phyloP scores from a whole-genome alignment of 371 early-diverging fungal genomes.

The Lichtheimia ramosa region DNA sequence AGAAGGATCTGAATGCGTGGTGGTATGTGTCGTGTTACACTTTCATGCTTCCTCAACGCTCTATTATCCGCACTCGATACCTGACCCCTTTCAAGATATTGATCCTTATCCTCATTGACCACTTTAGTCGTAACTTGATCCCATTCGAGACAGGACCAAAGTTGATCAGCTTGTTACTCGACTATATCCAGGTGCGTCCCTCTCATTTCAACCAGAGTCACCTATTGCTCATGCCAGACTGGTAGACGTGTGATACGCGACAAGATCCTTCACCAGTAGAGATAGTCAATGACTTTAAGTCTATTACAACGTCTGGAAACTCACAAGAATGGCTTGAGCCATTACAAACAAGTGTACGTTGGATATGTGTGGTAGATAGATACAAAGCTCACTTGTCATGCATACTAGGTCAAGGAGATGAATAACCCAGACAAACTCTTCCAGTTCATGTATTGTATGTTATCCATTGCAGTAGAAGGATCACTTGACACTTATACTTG shows the following conservation, averaged over 20 bases:
- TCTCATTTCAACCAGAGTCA: not conserved
- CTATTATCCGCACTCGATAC: constrained; percentile 14
- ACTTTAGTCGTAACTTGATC: constrained; percentile 13
- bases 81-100: constrained; percentile 25
- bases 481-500: not conserved
- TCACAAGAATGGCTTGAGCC: not conserved
- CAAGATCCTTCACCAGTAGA: constrained; percentile 2
- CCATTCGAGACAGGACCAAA: constrained; percentile 9
- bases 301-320: not conserved
- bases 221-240: not conserved
- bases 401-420: constrained; percentile 1
- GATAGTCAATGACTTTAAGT: not conserved
- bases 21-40: not conserved
- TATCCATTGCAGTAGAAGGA: not conserved
- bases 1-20: too few species aligned
- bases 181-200: constrained; percentile 15
- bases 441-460: constrained; percentile 9
- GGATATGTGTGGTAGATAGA: not conserved
- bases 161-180: constrained; percentile 11
- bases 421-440: constrained; percentile 6
- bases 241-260: constrained; percentile 9
- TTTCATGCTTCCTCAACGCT: constrained; percentile 6
- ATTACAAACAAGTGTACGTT: not conserved
- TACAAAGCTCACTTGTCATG: not conserved
- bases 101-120: constrained; percentile 13